Evolutionary conservation across 192 early-diverging fungal genomes (phyloP), one percentile per base, ranked within the genome.

Genomic region (Coemansia sp.): DNA sequence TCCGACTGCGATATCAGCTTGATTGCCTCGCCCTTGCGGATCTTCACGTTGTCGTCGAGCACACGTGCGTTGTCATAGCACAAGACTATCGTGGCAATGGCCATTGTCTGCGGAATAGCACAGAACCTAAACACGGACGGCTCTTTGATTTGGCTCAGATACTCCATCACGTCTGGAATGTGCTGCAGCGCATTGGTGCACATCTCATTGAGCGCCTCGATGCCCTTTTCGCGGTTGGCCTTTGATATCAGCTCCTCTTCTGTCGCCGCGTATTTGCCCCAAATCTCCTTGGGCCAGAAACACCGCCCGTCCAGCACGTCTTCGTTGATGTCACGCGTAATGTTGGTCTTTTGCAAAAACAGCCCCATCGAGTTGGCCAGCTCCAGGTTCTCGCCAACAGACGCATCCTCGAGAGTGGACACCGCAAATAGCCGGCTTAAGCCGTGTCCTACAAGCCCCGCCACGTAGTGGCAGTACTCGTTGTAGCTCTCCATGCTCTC

Each of bases 81-180:
- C 46, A 91, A 54, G 20, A 84, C 80, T 15, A 99, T 69, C 2
- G 94, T 90, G 21, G 97, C 88, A 62, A 99, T 91, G 11, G 97
- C 97, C 97, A 98, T 98, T 14, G 96, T 88, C 82, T 99, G 96
- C n/a, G 97, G 97, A 53, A 99, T 99, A 11, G 97, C 97, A 62
- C 90, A 92, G 68, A 98, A 98, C 59, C 85, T 87, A 71, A 98
- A 93, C 38, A 93, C 85, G 1, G 86, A 84, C 18, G 83, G 86
- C 53, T 97, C 88, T 44, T 79, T 62, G 46, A 99, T 79, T 44
- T 79, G 62, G 40, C 69, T 70, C 70, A 99, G 77, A 68, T 98
- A 99, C 40, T 86, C 88, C 21, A 99, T 77, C 50, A 89, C 88
- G 51, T 89, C 85, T 31, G 93, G 90, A 3, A 96, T 88, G 49